A percentile compares a stretch with the other conserved stretches of the same genome.
phyloP scores from a whole-genome alignment of 1,139 yeast species.

The Suhomyces ambrosiae region DNA sequence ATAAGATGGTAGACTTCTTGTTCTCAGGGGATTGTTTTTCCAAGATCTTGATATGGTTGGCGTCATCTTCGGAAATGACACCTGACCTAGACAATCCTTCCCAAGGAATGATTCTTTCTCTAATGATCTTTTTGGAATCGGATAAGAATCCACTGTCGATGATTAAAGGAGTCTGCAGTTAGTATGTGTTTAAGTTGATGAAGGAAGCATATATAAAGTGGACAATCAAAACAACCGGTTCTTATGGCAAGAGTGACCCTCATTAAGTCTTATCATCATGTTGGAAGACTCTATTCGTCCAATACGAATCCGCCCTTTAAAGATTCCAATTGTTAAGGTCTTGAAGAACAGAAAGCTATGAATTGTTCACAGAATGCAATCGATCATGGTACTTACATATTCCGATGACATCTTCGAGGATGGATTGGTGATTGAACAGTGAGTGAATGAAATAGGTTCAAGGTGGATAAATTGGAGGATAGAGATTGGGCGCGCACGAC shows the following conservation, averaged over 20 bases:
- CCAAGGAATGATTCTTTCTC: slow-evolving; percentile 90
- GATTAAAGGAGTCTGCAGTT: slow-evolving; percentile 28
- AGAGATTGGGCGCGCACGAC: slow-evolving; percentile 7
- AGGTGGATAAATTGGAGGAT: slow-evolving; percentile 7
- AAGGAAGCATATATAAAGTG: too few relatives aligned
- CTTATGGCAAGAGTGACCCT: too few relatives aligned
- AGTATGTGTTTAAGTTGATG: slow-evolving; percentile 11
- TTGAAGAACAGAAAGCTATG: too few relatives aligned
- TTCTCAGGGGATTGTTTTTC: slow-evolving; percentile 55
- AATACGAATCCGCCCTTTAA: too few relatives aligned
- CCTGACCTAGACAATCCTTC: slow-evolving; percentile 83
- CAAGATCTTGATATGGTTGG: slow-evolving; percentile 62
- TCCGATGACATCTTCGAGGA: slow-evolving; percentile 9
- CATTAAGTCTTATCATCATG: too few relatives aligned
- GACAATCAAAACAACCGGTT: too few relatives aligned
- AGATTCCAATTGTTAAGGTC: too few relatives aligned
- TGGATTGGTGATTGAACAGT: slow-evolving; percentile 3
- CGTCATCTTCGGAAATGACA: slow-evolving; percentile 66
- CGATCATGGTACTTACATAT: slow-evolving; percentile 14
- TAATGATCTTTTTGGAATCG: slow-evolving; percentile 72
- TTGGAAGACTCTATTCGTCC: too few relatives aligned
- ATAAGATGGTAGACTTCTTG: slow-evolving; percentile 39
- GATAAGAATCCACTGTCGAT: slow-evolving; percentile 68
- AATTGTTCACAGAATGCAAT: too few relatives aligned
- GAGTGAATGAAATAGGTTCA: slow-evolving; percentile 2